Base-by-base conservation (phyloP, 495 filamentous ascomycete species). In the Aspergillus cavernicola region DNA sequence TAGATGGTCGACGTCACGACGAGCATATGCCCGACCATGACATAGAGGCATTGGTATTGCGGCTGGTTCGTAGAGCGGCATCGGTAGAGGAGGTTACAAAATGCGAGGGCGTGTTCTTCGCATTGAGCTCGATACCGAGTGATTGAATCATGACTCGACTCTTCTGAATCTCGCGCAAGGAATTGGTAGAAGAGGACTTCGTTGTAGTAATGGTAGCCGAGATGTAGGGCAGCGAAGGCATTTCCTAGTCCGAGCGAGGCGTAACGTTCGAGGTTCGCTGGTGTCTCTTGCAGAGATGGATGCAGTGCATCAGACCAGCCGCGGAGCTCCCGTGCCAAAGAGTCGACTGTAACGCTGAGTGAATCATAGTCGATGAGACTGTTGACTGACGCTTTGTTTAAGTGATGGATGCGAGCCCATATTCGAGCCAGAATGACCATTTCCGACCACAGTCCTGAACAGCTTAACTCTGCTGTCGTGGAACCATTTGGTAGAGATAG, bases 131-230 rank as follows among this genome's bases (percentile, higher is more conserved):
- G n/a, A 11, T 45, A 45, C 6, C 12, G 9, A 1, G 16, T 7
- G 12, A 29, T 11, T 31, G 23, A 31, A 9, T 28, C 24, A 9
- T 9, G 24, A 28, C 24, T 18, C 4, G 12, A 6, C 0, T n/a
- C 15, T 8, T 43, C 20, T 9, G 20, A 11, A 13, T n/a, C 26
- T 1, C 42, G 15, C 10, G 22, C 23, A 3, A 45, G 42, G 16
- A 45, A 45, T 31, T 45, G 42, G 42, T 45, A 45, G 42, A 45
- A 45, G 10, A 45, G 24, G 15, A 45, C 11, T 29, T 45, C 23
- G 15, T 45, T 45, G 24, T 29, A 45, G 42, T 45, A 31, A 16
- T 45, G 22, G 42, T 29, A 45, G 13, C 28, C 42, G 6, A 45
- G 23, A 13, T 45, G 42, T 0, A 45, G 24, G 6, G 23, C 23